Conservation (phyloP, 108 stramenopile genomes). For the Cyclotella cryptica region DNA sequence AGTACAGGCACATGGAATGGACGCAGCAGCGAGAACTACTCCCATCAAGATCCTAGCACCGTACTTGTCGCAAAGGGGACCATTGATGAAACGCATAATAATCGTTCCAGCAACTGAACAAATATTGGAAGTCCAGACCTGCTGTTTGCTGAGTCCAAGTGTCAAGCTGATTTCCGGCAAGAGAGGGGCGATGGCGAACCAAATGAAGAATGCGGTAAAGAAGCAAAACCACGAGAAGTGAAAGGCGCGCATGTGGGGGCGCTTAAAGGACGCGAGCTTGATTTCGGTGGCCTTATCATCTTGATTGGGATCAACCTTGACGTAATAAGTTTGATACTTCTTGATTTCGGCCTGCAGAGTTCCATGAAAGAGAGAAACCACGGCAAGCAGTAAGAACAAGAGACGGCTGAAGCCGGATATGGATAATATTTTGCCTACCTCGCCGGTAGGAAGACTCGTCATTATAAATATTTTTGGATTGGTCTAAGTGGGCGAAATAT, state of each 20-base stretch:
- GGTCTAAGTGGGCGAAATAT: no score
- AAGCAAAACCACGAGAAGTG: slow-evolving; percentile 83
- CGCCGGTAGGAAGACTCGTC: background rate
- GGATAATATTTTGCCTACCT: background rate
- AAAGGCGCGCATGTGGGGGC: slow-evolving; percentile 89
- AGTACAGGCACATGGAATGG: slow-evolving; percentile 75
- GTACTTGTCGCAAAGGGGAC: slow-evolving; percentile 85
- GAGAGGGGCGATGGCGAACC: slow-evolving; percentile 90
- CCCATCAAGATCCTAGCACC: slow-evolving; percentile 78
- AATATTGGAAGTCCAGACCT: slow-evolving; percentile 84
- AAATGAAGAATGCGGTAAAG: slow-evolving; percentile 87
- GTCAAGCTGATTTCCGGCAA: slow-evolving; percentile 66
- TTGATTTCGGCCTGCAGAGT: slow-evolving; percentile 33
- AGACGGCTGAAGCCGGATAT: background rate
- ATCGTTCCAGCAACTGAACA: slow-evolving; percentile 72
- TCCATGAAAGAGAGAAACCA: no score
- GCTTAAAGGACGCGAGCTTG: slow-evolving; percentile 60
- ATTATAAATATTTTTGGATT: background rate
- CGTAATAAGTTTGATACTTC: slow-evolving; percentile 63
- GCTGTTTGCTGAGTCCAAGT: slow-evolving; percentile 67
- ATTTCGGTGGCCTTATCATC: slow-evolving; percentile 77
- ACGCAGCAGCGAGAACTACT: slow-evolving; percentile 54
- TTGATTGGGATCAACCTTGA: slow-evolving; percentile 78
- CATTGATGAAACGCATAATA: slow-evolving; percentile 74
- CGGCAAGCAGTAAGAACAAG: no score